Evolutionary conservation across 495 filamentous ascomycete species (phyloP), one percentile per base, ranked within the genome.

Genomic region (Xylaria acuta): DNA sequence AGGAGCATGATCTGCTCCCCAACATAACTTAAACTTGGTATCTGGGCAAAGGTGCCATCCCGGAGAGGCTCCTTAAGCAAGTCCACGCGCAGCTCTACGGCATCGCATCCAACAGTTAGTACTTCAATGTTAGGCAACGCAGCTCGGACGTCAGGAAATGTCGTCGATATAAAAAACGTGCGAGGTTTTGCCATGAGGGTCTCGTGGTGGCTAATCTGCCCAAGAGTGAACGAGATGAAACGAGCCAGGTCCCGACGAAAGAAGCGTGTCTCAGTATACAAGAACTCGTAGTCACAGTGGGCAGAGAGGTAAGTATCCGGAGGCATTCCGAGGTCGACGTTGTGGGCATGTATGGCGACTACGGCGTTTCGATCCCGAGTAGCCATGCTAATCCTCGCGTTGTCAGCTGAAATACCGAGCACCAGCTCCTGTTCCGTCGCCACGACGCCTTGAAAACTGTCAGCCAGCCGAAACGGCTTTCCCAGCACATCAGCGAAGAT

Each of bases 111-210:
- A 7, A 96, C 93, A 7, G 93, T 94, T 20, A 95, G 82, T 72
- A 95, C 94, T 81, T 95, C 92, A 54, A 96, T 84, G 79, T 94
- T 95, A 1, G 93, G 91, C 67, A 95, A 82, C n/a, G 92, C 92
- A 40, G 93, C 90, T 75, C 89, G 91, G 4, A 96, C 92, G 78
- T 95, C 93, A 0, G 93, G 92, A 72, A 96, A 96, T 3, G 93
- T 96, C 0, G 92, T 94, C 49, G 92, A 94, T 69, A 96, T 94
- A 73, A 94, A 89, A 78, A 92, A 94, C 0, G 92, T 95, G 56
- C 92, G 85, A 38, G 87, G 86, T 75, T 94, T 95, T 49, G 88
- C 89, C 80, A 92, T 89, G 71, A 96, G 80, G 45, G 91, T 89
- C 72, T 91, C 90, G 77, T 95, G 92, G 41, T 90, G 91, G 69